A percentile compares a stretch with the other conserved stretches of the same genome.
Conservation (phyloP, 352 stramenopile genomes). For the Peronospora tabacina region DNA sequence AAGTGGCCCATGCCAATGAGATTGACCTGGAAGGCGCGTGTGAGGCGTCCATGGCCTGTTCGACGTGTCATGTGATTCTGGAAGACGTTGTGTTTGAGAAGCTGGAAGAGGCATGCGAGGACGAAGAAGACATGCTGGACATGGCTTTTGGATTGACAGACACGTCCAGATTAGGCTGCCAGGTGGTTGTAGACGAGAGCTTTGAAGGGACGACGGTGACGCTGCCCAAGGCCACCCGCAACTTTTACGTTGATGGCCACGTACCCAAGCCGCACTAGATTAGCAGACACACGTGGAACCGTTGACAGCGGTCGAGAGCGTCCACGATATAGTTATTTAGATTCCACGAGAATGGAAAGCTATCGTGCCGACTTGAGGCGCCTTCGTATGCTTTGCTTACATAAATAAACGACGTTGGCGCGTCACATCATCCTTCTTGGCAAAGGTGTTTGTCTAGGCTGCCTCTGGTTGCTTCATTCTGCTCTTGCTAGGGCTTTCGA, state of each 20-base stretch:
- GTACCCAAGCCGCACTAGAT: conserved; percentile 93
- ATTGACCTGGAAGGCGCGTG: conserved; percentile 92
- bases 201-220: conserved; percentile 89
- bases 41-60: conserved; percentile 95
- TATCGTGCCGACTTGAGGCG: conserved; percentile 3
- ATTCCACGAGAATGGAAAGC: conserved; percentile 14
- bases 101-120: conserved; percentile 88
- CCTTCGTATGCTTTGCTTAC: conserved; percentile 8
- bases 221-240: conserved; percentile 93
- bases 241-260: conserved; percentile 99
- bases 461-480: conserved; percentile 9
- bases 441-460: neutral
- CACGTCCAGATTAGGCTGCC: conserved; percentile 89
- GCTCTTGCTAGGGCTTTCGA: conserved; percentile 9
- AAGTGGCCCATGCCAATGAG: conserved; percentile 90
- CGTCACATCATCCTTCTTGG: conserved; percentile 2
- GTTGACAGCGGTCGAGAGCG: conserved; percentile 3
- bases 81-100: conserved; percentile 88
- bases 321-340: conserved; percentile 29
- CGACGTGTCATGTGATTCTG: conserved; percentile 98
- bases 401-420: conserved; percentile 33
- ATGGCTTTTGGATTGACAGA: conserved; percentile 97
- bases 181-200: conserved; percentile 85
- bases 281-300: conserved; percentile 1
- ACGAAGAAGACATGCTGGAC: conserved; percentile 99